Evolutionary conservation across 2,329 filamentous ascomycete genomes (phyloP), one percentile per base, ranked within the genome.

Genomic region (Penicillium sp.): DNA sequence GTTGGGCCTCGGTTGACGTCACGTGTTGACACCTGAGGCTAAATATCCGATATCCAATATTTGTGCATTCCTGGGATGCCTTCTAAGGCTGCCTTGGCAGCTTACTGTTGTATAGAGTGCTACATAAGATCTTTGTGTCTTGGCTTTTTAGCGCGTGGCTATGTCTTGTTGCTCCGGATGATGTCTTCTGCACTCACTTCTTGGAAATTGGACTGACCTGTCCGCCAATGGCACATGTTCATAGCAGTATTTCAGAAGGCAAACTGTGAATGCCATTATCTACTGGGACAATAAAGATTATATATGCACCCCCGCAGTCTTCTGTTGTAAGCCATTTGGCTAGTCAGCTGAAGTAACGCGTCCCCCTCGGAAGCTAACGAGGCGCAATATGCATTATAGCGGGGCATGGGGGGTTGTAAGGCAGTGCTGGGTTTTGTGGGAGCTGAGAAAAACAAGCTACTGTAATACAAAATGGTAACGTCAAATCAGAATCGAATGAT

Each of bases 1-100:
- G 31, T 56, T 21, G 41, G 55, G 50, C 62, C 62, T 65, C 62
- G 62, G 61, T 57, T 49, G 48, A 50, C n/a, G 10, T 40, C 65
- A 67, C 65, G 63, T 67, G n/a, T 46, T 4, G 48, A 58, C 51
- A 50, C 63, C 60, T 65, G 52, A 63, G 63, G 63, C 63, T 40
- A 49, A 27, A 21, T 4, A 19, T 15, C 11, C 31, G 16, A 21
- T 3, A n/a, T 33, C 29, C 16, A 36, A 45, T 34, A 15, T 41
- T 34, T 39, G 13, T 15, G 41, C 41, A 31, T 27, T 23, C 16
- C 27, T 19, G 16, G 6, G 21, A 19, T 44, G 15, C 9, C 8
- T 38, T 27, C 21, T 23, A 36, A 38, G 21, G 15, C 10, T 49
- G 16, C 23, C 39, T 44, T 43, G 38, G 53, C 47, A 16, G 46